Evolutionary conservation across 768 basidiomycete species (phyloP).

Genomic region (Tricholoma hemisulphureum): DNA sequence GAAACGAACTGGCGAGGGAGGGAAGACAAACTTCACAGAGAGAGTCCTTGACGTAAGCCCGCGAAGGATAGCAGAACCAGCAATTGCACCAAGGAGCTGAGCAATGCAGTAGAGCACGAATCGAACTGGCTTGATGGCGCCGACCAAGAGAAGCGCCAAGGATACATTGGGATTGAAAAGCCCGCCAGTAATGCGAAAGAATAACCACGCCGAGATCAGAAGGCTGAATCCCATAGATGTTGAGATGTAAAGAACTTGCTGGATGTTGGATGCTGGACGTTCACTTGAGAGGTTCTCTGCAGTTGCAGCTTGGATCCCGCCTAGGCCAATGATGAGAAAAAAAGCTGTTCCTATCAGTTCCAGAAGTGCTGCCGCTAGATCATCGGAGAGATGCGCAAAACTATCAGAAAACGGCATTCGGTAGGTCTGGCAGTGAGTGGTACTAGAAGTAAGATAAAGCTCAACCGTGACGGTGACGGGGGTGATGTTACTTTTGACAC

Average conservation of each 20-base stretch:
- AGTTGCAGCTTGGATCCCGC: constrained; percentile 59
- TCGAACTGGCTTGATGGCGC: constrained; percentile 52
- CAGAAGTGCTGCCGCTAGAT: constrained; percentile 48
- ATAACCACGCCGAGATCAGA: constrained; percentile 64
- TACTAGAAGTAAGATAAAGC: too few relatives aligned
- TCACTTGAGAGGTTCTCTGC: constrained; percentile 29
- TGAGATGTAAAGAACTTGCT: constrained; percentile 54
- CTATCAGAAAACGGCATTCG: too few relatives aligned
- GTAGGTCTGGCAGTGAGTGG: too few relatives aligned
- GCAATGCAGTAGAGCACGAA: constrained; percentile 61
- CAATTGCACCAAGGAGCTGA: constrained; percentile 59
- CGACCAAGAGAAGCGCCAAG: constrained; percentile 56
- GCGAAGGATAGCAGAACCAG: constrained; percentile 53
- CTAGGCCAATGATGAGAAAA: constrained; percentile 65
- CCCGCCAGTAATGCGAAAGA: constrained; percentile 61
- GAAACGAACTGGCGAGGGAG: not conserved
- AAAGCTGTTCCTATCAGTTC: constrained; percentile 60
- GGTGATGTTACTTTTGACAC: too few relatives aligned
- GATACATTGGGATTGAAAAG: constrained; percentile 67
- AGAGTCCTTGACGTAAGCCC: constrained; percentile 55
- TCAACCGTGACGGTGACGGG: too few relatives aligned
- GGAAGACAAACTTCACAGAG: constrained; percentile 47
- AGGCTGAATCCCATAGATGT: constrained; percentile 61
- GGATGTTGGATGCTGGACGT: constrained; percentile 30
- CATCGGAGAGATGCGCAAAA: constrained; percentile 33